Percentiles rank a stretch among this genome's conserved stretches.
These are phyloP conservation scores for Fusarium sp. DNA, from an alignment of 2,329 filamentous ascomycete species.

Conservation along the genomic window DNA sequence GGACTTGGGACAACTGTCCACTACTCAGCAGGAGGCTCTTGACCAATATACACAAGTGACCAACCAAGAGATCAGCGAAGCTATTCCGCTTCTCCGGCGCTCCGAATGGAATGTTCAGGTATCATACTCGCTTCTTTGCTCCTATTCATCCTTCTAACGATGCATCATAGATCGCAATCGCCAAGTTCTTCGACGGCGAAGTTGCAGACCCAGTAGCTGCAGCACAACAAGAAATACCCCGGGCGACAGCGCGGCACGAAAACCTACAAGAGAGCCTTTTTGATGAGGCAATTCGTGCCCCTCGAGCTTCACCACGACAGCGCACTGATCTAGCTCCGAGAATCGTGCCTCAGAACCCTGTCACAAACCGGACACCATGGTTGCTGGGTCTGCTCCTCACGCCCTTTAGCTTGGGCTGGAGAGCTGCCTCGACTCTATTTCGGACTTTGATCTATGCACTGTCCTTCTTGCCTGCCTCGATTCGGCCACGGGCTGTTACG, in stretches of 20 bases:
- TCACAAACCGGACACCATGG: constrained; percentile 76
- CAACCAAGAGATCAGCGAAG: constrained; percentile 79
- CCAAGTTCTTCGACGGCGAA: constrained; percentile 98
- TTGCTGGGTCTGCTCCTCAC: constrained; percentile 81
- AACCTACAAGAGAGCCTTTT: constrained; percentile 73
- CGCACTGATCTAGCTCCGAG: constrained; percentile 77
- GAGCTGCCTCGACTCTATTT: constrained; percentile 73
- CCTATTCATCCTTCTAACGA: neutral
- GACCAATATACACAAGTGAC: constrained; percentile 91
- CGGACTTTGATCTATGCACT: constrained; percentile 80
- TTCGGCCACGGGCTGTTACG: constrained; percentile 64
- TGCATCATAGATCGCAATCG: constrained; percentile 80
- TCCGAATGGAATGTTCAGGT: constrained; percentile 98
- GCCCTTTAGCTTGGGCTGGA: constrained; percentile 82
- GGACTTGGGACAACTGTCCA: constrained; percentile 75
- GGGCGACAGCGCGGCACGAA: constrained; percentile 72
- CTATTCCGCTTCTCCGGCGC: constrained; percentile 79
- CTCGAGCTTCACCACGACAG: constrained; percentile 38
- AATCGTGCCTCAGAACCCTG: constrained; percentile 80
- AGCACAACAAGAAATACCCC: constrained; percentile 71
- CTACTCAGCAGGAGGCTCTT: constrained; percentile 82
- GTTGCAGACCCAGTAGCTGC: constrained; percentile 83
- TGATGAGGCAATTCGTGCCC: constrained; percentile 39
- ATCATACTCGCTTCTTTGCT: constrained; percentile 4
- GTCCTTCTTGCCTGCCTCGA: constrained; percentile 77